Evolutionary conservation across 352 stramenopile genomes (phyloP).

Genomic region (Aphanomyces invadans): DNA sequence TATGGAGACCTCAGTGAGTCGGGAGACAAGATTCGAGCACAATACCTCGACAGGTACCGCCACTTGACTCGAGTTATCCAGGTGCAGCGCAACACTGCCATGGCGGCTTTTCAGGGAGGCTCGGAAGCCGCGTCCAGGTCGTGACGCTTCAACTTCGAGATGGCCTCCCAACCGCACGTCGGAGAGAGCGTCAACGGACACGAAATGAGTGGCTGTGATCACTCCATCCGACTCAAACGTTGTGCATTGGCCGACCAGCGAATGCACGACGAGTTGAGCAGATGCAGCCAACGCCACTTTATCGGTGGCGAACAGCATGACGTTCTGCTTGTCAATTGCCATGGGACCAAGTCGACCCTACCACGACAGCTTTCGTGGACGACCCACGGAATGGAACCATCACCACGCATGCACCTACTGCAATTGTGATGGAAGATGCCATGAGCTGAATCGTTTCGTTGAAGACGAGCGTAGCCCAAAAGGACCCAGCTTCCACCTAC

Average conservation of each 20-base stretch:
- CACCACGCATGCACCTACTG: too few relatives aligned
- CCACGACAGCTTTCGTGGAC: too few relatives aligned
- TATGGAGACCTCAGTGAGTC: not conserved
- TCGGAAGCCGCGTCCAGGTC: not conserved
- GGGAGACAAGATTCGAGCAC: not conserved
- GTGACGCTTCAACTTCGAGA: not conserved
- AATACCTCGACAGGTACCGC: not conserved
- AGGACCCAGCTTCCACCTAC: constrained; percentile 12
- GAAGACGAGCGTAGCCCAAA: not conserved
- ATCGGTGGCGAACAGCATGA: not conserved
- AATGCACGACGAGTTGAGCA: not conserved
- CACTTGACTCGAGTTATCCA: not conserved
- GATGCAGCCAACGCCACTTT: not conserved
- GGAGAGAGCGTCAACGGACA: not conserved
- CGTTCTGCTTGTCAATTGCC: not conserved
- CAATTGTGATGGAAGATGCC: not conserved
- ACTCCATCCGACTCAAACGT: not conserved
- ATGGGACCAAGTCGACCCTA: constrained; percentile 11
- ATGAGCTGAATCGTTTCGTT: not conserved
- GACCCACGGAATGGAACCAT: too few relatives aligned
- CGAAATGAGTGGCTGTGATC: not conserved
- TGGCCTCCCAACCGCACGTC: not conserved
- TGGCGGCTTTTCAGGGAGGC: not conserved
- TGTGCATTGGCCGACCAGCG: not conserved
- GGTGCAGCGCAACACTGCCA: not conserved